A percentile compares a stretch with the other conserved stretches of the same genome.
Conservation (phyloP, 768 basidiomycete species). For the Rhizopogon vulgaris region DNA sequence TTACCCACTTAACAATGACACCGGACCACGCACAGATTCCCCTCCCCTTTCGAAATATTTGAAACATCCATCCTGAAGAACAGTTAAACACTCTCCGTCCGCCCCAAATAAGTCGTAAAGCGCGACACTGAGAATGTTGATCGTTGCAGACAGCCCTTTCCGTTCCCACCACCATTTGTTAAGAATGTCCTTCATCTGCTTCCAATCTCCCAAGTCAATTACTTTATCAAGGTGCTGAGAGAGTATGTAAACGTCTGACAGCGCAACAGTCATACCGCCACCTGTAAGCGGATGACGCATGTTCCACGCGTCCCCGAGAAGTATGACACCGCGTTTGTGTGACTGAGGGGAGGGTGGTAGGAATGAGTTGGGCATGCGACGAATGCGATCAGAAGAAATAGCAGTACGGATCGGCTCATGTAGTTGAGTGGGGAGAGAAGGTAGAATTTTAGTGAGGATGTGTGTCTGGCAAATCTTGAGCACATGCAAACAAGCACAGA, state of each 20-base stretch:
- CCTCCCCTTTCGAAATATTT: slow-evolving; percentile 96
- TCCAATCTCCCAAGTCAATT: slow-evolving; percentile 41
- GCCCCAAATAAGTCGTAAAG: slow-evolving; percentile 93
- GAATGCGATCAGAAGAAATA: slow-evolving; percentile 72
- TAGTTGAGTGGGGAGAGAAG: slow-evolving; percentile 72
- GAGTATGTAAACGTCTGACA: slow-evolving; percentile 79
- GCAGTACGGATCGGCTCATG: slow-evolving; percentile 61
- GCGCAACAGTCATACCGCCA: slow-evolving; percentile 95
- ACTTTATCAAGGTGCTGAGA: slow-evolving; percentile 51
- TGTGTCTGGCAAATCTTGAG: slow-evolving; percentile 39
- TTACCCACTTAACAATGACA: slow-evolving; percentile 84
- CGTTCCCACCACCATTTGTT: slow-evolving; percentile 81
- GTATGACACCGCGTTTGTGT: slow-evolving; percentile 63
- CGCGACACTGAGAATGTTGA: slow-evolving; percentile 91
- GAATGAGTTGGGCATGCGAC: slow-evolving; percentile 95
- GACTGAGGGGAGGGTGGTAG: slow-evolving; percentile 74
- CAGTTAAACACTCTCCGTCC: slow-evolving; percentile 68
- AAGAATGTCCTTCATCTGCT: slow-evolving; percentile 43
- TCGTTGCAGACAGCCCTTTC: slow-evolving; percentile 76
- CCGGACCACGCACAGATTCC: slow-evolving; percentile 81
- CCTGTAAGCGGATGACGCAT: slow-evolving; percentile 99
- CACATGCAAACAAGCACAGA: not conserved
- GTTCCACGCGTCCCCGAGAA: slow-evolving; percentile 96
- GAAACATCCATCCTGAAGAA: slow-evolving; percentile 84
- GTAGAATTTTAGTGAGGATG: slow-evolving; percentile 68